Evolutionary conservation across 768 basidiomycete species (phyloP), one percentile per base, ranked within the genome.

Genomic region (Boletus rubescentipes): DNA sequence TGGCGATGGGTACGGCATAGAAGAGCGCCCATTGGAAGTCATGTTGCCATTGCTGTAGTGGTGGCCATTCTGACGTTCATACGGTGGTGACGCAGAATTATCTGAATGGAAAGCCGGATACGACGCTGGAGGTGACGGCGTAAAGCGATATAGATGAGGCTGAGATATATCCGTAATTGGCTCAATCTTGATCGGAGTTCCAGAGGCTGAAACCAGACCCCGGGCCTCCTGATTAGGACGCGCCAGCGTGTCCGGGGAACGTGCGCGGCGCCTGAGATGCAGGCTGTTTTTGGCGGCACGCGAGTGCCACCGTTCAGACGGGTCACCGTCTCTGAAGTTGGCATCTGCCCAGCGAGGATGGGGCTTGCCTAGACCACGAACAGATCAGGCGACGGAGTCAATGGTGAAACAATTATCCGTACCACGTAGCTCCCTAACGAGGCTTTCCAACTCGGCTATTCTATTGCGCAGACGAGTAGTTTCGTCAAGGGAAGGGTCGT

Each of bases 381-480:
- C 4, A 45, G 20, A 61, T 58, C 57, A 62, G 51, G 39, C 39
- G 34, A 46, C 34, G 50, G 34, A 20, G 47, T 29, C 48, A 31
- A 31, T 8, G 32, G 47, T 47, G 57, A 54, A 58, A 58, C 46
- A 46, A 36, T 56, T 67, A 14, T 48, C 54, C 69, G 49, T 71
- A 88, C 89, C 89, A 67, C 92, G 81, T 29, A 97, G 76, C 68
- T 95, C 93, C 57, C 93, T 80, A 34, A 96, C 92, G 31, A 95
- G 82, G 62, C 89, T 90, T 72, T 97, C 93, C 49, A 97, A 83
- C 73, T 97, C 93, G 36, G 92, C 93, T 60, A 97, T 93, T 45
- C 93, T 78, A 62, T 90, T 89, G 53, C 91, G 81, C 51, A 95
- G 78, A 52, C 89, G 85, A 15, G 91, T 93, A 54, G 80, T 86